Percentiles rank a stretch among this genome's conserved stretches.
phyloP scores from a whole-genome alignment of 768 basidiomycete genomes.

The Mycena vulgaris region DNA sequence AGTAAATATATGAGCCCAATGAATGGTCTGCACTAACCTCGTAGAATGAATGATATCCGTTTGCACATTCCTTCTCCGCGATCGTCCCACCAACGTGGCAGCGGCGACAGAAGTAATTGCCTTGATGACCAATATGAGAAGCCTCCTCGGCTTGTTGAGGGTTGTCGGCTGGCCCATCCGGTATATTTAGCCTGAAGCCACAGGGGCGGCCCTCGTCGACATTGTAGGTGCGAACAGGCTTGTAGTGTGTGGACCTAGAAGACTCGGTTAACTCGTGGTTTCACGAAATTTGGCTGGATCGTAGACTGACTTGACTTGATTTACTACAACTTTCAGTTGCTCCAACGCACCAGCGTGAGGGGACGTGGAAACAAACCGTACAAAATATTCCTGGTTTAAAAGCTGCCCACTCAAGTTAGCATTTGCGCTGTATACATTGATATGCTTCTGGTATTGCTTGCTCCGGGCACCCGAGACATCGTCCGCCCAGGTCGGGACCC shows the following conservation, averaged over 20 bases:
- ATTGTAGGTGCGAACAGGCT: constrained; percentile 17
- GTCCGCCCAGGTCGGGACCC: constrained; percentile 36
- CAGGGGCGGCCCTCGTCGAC: neutral
- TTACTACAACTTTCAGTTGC: neutral
- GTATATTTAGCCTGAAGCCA: constrained; percentile 2
- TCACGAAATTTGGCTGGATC: neutral
- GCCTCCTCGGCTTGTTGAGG: constrained; percentile 38
- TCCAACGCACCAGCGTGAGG: constrained; percentile 52
- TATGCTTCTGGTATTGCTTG: constrained; percentile 56
- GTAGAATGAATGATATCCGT: neutral
- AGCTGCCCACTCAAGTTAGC: constrained; percentile 44
- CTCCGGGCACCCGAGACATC: constrained; percentile 4
- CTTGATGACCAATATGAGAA: constrained; percentile 31
- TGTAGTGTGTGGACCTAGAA: neutral
- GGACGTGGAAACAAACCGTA: constrained; percentile 49
- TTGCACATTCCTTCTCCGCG: constrained; percentile 1
- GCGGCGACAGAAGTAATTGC: constrained; percentile 30
- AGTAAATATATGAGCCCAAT: too few relatives aligned
- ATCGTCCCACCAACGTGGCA: constrained; percentile 32
- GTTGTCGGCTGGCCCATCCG: constrained; percentile 34
- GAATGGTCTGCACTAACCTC: too few relatives aligned
- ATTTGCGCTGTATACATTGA: constrained; percentile 52
- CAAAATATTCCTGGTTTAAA: constrained; percentile 49
- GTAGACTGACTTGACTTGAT: constrained; percentile 2
- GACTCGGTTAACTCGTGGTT: too few relatives aligned